Conservation (phyloP, 345 rosid species). For the Barbarea vulgaris region DNA sequence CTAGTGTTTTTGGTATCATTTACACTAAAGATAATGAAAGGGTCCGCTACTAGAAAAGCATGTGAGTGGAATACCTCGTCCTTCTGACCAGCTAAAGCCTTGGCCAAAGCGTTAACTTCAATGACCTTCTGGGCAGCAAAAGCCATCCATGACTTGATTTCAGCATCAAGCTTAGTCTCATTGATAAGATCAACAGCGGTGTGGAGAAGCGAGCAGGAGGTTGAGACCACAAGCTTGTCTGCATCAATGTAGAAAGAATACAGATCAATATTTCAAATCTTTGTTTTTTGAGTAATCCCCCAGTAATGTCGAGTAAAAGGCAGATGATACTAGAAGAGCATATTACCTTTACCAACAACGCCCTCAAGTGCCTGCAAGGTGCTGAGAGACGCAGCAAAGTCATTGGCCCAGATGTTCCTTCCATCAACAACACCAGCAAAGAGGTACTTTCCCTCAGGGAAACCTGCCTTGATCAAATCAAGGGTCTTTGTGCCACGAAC, state of each 20-base stretch:
- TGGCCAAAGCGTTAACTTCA: slow-evolving; percentile 92
- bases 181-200: slow-evolving; percentile 95
- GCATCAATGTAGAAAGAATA: slow-evolving; percentile 30
- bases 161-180: slow-evolving; percentile 83
- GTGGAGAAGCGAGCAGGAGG: slow-evolving; percentile 97
- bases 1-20: neutral
- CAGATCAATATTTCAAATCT: slow-evolving; percentile 4
- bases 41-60: neutral
- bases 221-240: slow-evolving; percentile 96
- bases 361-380: slow-evolving; percentile 66
- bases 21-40: neutral
- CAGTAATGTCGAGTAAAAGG: neutral
- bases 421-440: slow-evolving; percentile 99
- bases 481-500: slow-evolving; percentile 88
- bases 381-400: slow-evolving; percentile 76
- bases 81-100: slow-evolving; percentile 87
- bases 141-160: slow-evolving; percentile 96
- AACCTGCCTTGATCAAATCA: slow-evolving; percentile 77
- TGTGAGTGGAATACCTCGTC: slow-evolving; percentile 65
- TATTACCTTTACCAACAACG: slow-evolving; percentile 86
- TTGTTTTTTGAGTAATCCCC: neutral
- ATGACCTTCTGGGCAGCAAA: slow-evolving; percentile 98
- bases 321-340: neutral
- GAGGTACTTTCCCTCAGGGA: slow-evolving; percentile 82
- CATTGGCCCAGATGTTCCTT: slow-evolving; percentile 99